These are phyloP conservation scores for Lactarius evosmus DNA, from an alignment of 768 basidiomycete species.

Conservation along the genomic window DNA sequence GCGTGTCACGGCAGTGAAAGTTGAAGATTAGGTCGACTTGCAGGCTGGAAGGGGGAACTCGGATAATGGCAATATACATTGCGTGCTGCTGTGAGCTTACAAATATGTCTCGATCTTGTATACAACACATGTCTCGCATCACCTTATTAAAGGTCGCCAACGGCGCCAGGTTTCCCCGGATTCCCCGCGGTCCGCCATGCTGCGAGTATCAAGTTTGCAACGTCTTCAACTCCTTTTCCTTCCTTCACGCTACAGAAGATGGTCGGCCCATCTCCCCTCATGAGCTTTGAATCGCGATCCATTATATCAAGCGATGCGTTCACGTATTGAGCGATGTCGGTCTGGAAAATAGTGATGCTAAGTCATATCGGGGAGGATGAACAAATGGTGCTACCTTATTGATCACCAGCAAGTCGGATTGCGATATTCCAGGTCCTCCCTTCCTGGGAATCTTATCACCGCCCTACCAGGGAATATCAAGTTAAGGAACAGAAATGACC, in stretches of 20 bases:
- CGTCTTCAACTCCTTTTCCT: conserved; percentile 73
- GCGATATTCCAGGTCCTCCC: conserved; percentile 96
- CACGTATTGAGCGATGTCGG: conserved; percentile 89
- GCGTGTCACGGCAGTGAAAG: conserved; percentile 19
- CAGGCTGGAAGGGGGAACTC: not conserved
- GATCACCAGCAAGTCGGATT: conserved; percentile 90
- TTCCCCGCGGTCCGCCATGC: conserved; percentile 86
- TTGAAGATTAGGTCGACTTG: not conserved
- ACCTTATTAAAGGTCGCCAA: conserved; percentile 14
- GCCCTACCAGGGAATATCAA: conserved; percentile 49
- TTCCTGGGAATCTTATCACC: conserved; percentile 99
- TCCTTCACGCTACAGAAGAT: conserved; percentile 84
- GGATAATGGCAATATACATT: not conserved
- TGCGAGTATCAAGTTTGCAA: conserved; percentile 74
- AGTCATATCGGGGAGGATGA: not conserved
- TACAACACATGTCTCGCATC: not conserved
- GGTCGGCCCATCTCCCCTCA: conserved; percentile 94
- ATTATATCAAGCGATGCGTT: conserved; percentile 92
- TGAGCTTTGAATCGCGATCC: conserved; percentile 86
- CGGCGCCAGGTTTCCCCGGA: conserved; percentile 54
- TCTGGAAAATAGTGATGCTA: conserved; percentile 46
- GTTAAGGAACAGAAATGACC: not conserved
- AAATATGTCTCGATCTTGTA: not conserved
- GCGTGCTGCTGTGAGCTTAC: not conserved
- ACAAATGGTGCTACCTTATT: conserved; percentile 67